phyloP scores from a whole-genome alignment of 1,284 basidiomycete genomes.

The Anthracocystis setariae region DNA sequence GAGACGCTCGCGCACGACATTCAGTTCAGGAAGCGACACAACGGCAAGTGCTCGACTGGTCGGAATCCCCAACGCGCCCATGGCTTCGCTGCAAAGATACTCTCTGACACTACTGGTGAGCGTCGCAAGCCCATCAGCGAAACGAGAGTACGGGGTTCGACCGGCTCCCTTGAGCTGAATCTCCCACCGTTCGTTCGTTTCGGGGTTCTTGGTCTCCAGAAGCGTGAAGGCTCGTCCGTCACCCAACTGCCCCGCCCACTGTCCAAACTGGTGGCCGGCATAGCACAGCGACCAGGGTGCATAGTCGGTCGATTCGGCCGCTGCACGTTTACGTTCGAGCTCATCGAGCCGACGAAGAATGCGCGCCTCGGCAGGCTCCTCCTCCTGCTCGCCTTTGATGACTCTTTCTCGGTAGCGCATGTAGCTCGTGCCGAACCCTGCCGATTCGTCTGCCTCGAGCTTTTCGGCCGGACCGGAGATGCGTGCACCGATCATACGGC shows the following conservation, averaged over 20 bases:
- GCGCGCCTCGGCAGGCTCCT: constrained; percentile 24
- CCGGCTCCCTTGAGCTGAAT: constrained; percentile 94
- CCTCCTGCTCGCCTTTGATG: constrained; percentile 35
- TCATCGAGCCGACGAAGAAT: constrained; percentile 31
- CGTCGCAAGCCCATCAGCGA: constrained; percentile 91
- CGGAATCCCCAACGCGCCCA: constrained; percentile 85
- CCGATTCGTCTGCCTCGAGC: constrained; percentile 23
- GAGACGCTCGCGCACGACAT: constrained; percentile 80
- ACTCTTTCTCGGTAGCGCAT: constrained; percentile 35
- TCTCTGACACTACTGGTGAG: constrained; percentile 90
- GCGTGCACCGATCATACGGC: constrained; percentile 47
- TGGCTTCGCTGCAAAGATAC: constrained; percentile 75
- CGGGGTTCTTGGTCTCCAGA: constrained; percentile 74
- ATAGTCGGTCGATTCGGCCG: constrained; percentile 28
- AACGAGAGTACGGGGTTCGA: constrained; percentile 89
- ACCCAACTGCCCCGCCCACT: constrained; percentile 94
- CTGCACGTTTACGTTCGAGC: constrained; percentile 31
- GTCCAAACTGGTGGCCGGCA: constrained; percentile 79
- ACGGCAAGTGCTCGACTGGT: constrained; percentile 88
- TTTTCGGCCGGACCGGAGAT: constrained; percentile 8
- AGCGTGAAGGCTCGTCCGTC: constrained; percentile 93
- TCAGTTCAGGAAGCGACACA: constrained; percentile 78
- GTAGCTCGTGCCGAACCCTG: constrained; percentile 51
- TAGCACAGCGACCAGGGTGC: constrained; percentile 63
- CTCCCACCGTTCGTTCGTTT: constrained; percentile 70